phyloP scores from a whole-genome alignment of 495 filamentous ascomycete genomes.

The Lepraria neglecta region DNA sequence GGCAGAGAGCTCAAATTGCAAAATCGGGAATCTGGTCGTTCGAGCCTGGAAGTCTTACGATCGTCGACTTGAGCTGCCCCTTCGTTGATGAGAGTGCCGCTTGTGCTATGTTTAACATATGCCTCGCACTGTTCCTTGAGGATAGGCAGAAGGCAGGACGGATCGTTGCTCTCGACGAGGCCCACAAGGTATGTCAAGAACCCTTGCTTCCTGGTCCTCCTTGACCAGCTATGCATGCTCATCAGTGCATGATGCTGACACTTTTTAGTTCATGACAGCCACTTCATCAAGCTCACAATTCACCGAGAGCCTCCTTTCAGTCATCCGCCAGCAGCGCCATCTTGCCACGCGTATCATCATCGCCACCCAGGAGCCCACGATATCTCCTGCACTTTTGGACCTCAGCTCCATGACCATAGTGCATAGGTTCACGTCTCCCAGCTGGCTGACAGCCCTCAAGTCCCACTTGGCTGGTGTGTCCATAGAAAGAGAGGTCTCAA shows the following conservation, averaged over 20 bases:
- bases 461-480: slow-evolving; percentile 52
- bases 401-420: slow-evolving; percentile 69
- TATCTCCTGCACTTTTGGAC: slow-evolving; percentile 60
- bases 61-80: slow-evolving; percentile 69
- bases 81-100: slow-evolving; percentile 61
- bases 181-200: slow-evolving; percentile 44
- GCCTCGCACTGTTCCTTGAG: slow-evolving; percentile 55
- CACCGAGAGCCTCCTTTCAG: slow-evolving; percentile 57
- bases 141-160: slow-evolving; percentile 37
- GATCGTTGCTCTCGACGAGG: slow-evolving; percentile 55
- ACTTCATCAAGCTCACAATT: slow-evolving; percentile 43
- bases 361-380: slow-evolving; percentile 74
- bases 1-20: slow-evolving; percentile 4
- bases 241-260: neutral
- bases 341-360: slow-evolving; percentile 59
- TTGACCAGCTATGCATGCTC: neutral
- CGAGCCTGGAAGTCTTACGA: slow-evolving; percentile 53
- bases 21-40: slow-evolving; percentile 29
- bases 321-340: slow-evolving; percentile 67
- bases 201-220: neutral
- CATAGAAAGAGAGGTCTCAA: slow-evolving; percentile 21
- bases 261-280: slow-evolving; percentile 43
- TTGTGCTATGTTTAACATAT: slow-evolving; percentile 65
- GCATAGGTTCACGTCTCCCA: slow-evolving; percentile 66
- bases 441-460: slow-evolving; percentile 58